Conservation (phyloP, 2,329 filamentous ascomycete genomes). For the Aureobasidium sp. region DNA sequence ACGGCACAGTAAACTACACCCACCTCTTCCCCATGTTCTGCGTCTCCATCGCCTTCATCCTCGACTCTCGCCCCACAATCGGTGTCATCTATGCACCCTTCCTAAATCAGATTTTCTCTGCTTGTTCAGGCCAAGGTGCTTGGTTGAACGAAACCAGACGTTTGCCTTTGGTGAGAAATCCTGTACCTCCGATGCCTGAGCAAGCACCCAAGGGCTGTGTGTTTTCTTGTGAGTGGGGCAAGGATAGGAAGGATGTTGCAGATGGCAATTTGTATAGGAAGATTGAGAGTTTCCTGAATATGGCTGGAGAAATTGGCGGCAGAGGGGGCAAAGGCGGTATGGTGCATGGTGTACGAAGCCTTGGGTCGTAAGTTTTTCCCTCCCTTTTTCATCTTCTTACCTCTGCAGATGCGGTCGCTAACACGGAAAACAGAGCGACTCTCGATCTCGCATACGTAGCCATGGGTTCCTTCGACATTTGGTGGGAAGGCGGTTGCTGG, state of each 20-base stretch:
- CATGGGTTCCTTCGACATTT: conserved; percentile 80
- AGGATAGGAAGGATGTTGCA: conserved; percentile 72
- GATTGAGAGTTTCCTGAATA: conserved; percentile 78
- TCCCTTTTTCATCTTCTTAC: background rate
- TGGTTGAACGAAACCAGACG: conserved; percentile 72
- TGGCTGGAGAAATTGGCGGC: conserved; percentile 73
- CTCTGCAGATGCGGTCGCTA: background rate
- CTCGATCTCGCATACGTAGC: conserved; percentile 80
- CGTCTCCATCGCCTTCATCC: conserved; percentile 76
- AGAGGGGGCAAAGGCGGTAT: conserved; percentile 75
- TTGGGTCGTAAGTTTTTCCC: conserved; percentile 57
- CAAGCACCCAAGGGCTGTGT: conserved; percentile 74
- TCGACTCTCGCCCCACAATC: conserved; percentile 66
- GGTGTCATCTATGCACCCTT: conserved; percentile 80
- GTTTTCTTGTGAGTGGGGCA: conserved; percentile 83
- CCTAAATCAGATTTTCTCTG: conserved; percentile 73
- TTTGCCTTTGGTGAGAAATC: conserved; percentile 70
- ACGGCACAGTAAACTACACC: conserved; percentile 85
- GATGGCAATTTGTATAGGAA: conserved; percentile 77
- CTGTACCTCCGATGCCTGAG: conserved; percentile 67
- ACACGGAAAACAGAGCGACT: conserved; percentile 61
- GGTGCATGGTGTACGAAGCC: conserved; percentile 79
- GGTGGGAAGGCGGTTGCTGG: conserved; percentile 84
- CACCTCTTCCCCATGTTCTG: conserved; percentile 87
- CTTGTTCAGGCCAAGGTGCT: conserved; percentile 71